phyloP scores from a whole-genome alignment of 495 filamentous ascomycete species.

The Aspergillus ostianus region DNA sequence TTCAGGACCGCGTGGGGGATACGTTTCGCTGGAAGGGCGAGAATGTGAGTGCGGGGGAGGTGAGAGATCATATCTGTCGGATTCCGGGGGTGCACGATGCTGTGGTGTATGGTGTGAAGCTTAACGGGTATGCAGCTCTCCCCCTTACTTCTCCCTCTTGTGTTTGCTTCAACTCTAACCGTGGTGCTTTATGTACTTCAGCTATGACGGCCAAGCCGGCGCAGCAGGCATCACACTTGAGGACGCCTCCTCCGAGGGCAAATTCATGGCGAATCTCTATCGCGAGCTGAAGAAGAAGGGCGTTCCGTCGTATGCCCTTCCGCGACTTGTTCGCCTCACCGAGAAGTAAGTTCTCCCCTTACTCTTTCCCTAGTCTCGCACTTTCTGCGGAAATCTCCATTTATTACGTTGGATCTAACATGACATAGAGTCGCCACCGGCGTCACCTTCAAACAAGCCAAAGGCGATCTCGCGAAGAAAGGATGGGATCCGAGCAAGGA shows the following conservation, averaged over 20 bases:
- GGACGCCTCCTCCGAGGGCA: slow-evolving; percentile 31
- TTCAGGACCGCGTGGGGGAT: slow-evolving; percentile 88
- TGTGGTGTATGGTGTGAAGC: slow-evolving; percentile 50
- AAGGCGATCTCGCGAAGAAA: slow-evolving; percentile 46
- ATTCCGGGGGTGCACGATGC: slow-evolving; percentile 48
- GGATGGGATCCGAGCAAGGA: slow-evolving; percentile 41
- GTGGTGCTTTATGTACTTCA: slow-evolving; percentile 13
- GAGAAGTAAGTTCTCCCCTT: slow-evolving; percentile 39
- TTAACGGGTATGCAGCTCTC: slow-evolving; percentile 40
- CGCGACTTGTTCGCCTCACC: slow-evolving; percentile 47
- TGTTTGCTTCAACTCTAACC: too few relatives aligned
- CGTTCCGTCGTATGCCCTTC: slow-evolving; percentile 50
- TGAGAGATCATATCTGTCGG: slow-evolving; percentile 48
- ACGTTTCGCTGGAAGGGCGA: slow-evolving; percentile 96
- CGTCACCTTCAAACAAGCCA: slow-evolving; percentile 54
- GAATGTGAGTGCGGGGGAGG: slow-evolving; percentile 81
- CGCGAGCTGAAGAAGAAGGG: slow-evolving; percentile 44
- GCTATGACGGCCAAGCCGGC: slow-evolving; percentile 54
- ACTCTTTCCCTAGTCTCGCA: background rate
- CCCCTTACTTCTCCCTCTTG: too few relatives aligned
- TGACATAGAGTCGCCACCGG: slow-evolving; percentile 43
- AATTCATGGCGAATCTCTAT: slow-evolving; percentile 39
- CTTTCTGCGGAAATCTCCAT: background rate
- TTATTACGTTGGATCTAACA: background rate
- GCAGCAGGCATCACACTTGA: slow-evolving; percentile 50